phyloP scores from a whole-genome alignment of 495 filamentous ascomycete species.

The Daldinia grandis region DNA sequence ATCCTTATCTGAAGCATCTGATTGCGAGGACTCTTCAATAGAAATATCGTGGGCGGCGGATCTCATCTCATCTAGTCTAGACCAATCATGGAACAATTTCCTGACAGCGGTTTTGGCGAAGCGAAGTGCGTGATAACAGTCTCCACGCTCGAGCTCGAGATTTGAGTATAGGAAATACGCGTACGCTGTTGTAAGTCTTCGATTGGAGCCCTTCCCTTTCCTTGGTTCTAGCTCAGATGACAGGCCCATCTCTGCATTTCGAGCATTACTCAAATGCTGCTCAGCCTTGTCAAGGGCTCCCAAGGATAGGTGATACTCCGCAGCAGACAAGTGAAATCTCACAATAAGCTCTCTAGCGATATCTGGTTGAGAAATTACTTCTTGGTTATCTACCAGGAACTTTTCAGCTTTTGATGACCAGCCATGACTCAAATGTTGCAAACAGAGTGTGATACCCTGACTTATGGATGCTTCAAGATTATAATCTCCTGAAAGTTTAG shows the following conservation, averaged over 20 bases:
- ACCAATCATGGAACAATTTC: conserved; percentile 75
- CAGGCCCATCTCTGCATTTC: conserved; percentile 37
- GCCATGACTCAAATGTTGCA: conserved; percentile 80
- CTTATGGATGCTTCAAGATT: conserved; percentile 65
- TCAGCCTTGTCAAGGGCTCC: conserved; percentile 69
- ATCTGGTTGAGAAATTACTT: conserved; percentile 37
- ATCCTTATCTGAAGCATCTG: conserved; percentile 47
- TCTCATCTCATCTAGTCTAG: conserved; percentile 63
- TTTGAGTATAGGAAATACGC: conserved; percentile 68
- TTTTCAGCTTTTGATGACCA: conserved; percentile 77
- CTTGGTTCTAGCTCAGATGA: conserved; percentile 26
- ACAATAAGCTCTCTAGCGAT: conserved; percentile 51
- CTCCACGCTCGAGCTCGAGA: conserved; percentile 69
- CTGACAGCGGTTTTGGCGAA: conserved; percentile 73
- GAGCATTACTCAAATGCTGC: conserved; percentile 50
- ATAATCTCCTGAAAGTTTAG: conserved; percentile 62
- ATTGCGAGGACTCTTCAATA: conserved; percentile 46
- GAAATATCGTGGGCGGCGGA: conserved; percentile 37
- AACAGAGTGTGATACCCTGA: conserved; percentile 66
- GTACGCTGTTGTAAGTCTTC: conserved; percentile 57
- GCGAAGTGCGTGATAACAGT: conserved; percentile 68
- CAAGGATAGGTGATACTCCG: conserved; percentile 75
- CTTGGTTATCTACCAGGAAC: conserved; percentile 66
- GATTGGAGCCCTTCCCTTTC: conserved; percentile 39
- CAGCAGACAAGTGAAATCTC: conserved; percentile 71